phyloP scores from a whole-genome alignment of 495 filamentous ascomycete genomes.

The Thozetella sp. region DNA sequence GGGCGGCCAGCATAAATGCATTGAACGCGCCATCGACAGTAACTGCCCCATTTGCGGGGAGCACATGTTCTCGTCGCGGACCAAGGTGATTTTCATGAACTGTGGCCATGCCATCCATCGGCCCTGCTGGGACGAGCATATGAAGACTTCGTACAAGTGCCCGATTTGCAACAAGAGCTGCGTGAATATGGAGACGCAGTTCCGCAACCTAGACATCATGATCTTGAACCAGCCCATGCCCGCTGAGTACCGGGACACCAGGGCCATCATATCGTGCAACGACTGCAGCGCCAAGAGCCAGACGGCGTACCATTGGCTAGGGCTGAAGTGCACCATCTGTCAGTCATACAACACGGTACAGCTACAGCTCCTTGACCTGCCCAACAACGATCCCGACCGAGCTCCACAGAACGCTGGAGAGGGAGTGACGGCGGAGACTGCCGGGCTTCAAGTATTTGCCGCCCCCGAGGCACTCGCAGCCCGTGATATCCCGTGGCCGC shows the following conservation, averaged over 20 bases:
- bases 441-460: neutral
- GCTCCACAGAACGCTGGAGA: neutral
- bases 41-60: slow-evolving; percentile 98
- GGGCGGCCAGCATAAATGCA: slow-evolving; percentile 79
- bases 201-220: slow-evolving; percentile 81
- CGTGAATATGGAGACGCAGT: slow-evolving; percentile 95
- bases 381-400: slow-evolving; percentile 8
- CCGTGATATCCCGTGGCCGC: neutral
- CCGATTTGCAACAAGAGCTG: slow-evolving; percentile 93
- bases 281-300: slow-evolving; percentile 87
- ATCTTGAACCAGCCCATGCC: slow-evolving; percentile 95
- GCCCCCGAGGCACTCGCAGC: neutral
- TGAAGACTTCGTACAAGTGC: slow-evolving; percentile 87
- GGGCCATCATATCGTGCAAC: slow-evolving; percentile 86
- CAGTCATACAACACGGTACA: slow-evolving; percentile 84
- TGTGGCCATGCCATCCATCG: slow-evolving; percentile 97
- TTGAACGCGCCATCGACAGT: slow-evolving; percentile 91
- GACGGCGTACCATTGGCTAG: slow-evolving; percentile 92
- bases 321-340: slow-evolving; percentile 85
- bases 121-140: slow-evolving; percentile 81
- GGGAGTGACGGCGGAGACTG: neutral
- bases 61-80: slow-evolving; percentile 94
- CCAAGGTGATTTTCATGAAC: slow-evolving; percentile 87
- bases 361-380: slow-evolving; percentile 54
- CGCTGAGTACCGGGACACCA: slow-evolving; percentile 73